phyloP scores from a whole-genome alignment of 1,139 yeast genomes.

The Candida tropicalis region DNA sequence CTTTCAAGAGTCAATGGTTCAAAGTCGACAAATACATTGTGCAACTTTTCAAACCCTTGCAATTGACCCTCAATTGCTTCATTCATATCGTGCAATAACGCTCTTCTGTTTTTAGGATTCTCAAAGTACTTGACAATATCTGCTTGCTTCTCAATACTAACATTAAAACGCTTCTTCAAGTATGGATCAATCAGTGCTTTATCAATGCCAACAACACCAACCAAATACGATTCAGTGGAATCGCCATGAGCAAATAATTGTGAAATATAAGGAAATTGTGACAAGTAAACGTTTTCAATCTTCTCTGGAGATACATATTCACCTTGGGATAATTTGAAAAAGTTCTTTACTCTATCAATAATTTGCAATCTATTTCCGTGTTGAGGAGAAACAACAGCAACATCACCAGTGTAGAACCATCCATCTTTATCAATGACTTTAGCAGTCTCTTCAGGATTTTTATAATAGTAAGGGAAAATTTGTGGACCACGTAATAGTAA shows the following conservation, averaged over 20 bases:
- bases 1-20: constrained; percentile 70
- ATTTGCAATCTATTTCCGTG: constrained; percentile 30
- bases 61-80: constrained; percentile 29
- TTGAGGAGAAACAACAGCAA: constrained; percentile 29
- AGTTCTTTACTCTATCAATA: constrained; percentile 46
- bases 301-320: constrained; percentile 49
- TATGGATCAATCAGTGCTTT: constrained; percentile 21
- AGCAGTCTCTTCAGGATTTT: constrained; percentile 40
- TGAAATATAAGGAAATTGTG: constrained; percentile 31
- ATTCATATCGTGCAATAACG: constrained; percentile 32
- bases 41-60: constrained; percentile 62
- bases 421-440: constrained; percentile 58
- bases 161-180: constrained; percentile 20
- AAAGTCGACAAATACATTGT: constrained; percentile 57
- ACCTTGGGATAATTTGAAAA: constrained; percentile 47
- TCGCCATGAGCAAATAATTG: constrained; percentile 58
- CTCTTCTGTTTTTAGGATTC: constrained; percentile 25
- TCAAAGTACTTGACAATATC: constrained; percentile 32
- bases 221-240: constrained; percentile 57
- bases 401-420: constrained; percentile 45
- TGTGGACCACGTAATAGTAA: constrained; percentile 42
- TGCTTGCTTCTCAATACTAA: constrained; percentile 20
- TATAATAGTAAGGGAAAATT: constrained; percentile 37
- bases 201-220: constrained; percentile 63
- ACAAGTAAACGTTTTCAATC: constrained; percentile 41